Evolutionary conservation across 129 eudicot genomes (phyloP).

Genomic region (Silybum marianum): DNA sequence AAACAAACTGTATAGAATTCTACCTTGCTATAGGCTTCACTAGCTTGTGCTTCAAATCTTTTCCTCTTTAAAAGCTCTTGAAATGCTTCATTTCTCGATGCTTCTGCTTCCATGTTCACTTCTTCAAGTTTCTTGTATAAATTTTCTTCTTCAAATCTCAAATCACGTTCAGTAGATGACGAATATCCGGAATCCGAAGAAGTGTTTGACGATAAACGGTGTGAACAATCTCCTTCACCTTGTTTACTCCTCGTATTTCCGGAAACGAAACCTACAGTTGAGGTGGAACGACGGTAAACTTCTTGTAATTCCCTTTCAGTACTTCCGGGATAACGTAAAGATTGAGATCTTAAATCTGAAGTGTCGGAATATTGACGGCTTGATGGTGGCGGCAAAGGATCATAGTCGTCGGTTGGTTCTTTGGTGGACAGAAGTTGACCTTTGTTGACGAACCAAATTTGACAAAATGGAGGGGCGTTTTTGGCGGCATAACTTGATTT

Average conservation of each 20-base stretch:
- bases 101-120: slow-evolving; percentile 44
- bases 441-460: slow-evolving; percentile 68
- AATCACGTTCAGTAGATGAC: slow-evolving; percentile 43
- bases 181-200: slow-evolving; percentile 42
- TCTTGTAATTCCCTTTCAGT: slow-evolving; percentile 33
- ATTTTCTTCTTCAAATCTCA: slow-evolving; percentile 45
- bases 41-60: slow-evolving; percentile 56
- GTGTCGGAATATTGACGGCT: slow-evolving; percentile 30
- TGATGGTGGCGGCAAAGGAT: slow-evolving; percentile 20
- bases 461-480: slow-evolving; percentile 66
- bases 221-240: slow-evolving; percentile 2
- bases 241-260: slow-evolving; percentile 31
- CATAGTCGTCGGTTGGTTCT: slow-evolving; percentile 45
- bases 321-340: slow-evolving; percentile 24
- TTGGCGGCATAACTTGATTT: slow-evolving; percentile 63
- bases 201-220: slow-evolving; percentile 31
- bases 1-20: no score
- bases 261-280: slow-evolving; percentile 5
- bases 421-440: slow-evolving; percentile 65
- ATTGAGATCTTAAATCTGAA: slow-evolving; percentile 40
- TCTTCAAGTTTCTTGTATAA: slow-evolving; percentile 50
- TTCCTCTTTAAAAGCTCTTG: slow-evolving; percentile 50
- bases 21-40: slow-evolving; percentile 53
- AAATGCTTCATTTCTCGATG: slow-evolving; percentile 54
- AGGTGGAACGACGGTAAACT: slow-evolving; percentile 13